Evolutionary conservation across 2,329 filamentous ascomycete genomes (phyloP).

Genomic region (Colletotrichum lini): DNA sequence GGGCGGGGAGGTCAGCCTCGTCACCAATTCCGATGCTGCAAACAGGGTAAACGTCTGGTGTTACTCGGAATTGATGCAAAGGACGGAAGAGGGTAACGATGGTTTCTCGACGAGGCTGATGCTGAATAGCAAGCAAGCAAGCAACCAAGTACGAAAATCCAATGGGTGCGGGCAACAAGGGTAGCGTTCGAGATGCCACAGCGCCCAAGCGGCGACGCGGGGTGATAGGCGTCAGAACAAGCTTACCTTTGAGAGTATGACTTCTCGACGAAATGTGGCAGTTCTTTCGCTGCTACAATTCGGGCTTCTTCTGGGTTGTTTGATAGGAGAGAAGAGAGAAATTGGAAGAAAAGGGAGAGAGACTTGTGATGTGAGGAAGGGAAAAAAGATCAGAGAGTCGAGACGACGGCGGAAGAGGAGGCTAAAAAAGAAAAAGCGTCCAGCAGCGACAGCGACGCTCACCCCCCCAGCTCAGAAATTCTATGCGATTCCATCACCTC

Average conservation of each 20-base stretch:
- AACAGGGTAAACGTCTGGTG: neutral
- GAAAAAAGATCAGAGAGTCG: constrained; percentile 39
- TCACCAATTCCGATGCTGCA: neutral
- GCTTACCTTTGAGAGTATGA: constrained; percentile 43
- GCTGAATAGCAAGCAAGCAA: neutral
- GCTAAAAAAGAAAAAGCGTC: constrained; percentile 56
- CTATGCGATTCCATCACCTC: constrained; percentile 62
- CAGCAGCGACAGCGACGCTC: constrained; percentile 40
- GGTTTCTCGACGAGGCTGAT: constrained; percentile 13
- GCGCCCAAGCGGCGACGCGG: constrained; percentile 21
- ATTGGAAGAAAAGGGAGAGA: constrained; percentile 9
- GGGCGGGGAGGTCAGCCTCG: constrained; percentile 2
- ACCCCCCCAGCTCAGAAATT: constrained; percentile 54
- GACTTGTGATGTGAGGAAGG: constrained; percentile 35
- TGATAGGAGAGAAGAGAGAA: constrained; percentile 44
- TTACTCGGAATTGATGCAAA: neutral
- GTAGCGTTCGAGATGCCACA: constrained; percentile 9
- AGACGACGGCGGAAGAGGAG: constrained; percentile 44
- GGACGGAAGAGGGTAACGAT: constrained; percentile 27
- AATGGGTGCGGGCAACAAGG: neutral
- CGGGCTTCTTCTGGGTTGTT: constrained; percentile 41
- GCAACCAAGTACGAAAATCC: neutral
- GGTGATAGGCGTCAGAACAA: neutral
- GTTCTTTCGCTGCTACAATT: constrained; percentile 47
- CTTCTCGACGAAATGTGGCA: constrained; percentile 40